Conservation (phyloP, 495 filamentous ascomycete genomes). For the Aspergillus ostianus region DNA sequence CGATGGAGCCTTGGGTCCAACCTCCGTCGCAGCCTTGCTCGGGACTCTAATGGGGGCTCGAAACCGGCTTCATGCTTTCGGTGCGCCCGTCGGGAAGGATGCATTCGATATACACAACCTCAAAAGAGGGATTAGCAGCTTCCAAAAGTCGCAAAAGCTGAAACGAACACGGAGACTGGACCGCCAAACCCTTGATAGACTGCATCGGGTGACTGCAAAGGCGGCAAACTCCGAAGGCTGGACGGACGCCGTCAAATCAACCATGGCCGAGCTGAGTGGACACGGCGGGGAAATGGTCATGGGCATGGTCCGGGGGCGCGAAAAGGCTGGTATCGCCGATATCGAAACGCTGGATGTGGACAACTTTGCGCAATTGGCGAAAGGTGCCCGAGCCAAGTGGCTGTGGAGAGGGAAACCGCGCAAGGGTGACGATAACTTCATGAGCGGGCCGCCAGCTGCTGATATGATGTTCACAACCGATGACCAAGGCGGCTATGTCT, state of each 20-base stretch:
- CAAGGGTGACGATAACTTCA: conserved; percentile 56
- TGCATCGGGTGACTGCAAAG: conserved; percentile 82
- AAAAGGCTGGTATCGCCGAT: conserved; percentile 86
- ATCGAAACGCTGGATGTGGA: conserved; percentile 90
- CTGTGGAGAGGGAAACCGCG: conserved; percentile 88
- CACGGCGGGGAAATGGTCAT: conserved; percentile 93
- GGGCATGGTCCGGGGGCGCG: conserved; percentile 84
- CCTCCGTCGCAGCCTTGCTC: conserved; percentile 83
- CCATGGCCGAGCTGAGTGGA: conserved; percentile 90
- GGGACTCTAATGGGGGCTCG: conserved; percentile 86
- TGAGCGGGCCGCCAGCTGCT: conserved; percentile 49
- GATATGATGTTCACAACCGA: conserved; percentile 68
- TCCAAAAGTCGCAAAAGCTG: conserved; percentile 87
- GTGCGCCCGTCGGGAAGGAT: conserved; percentile 86
- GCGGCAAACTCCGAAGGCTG: conserved; percentile 79
- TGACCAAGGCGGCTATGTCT: conserved; percentile 61
- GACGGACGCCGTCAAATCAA: conserved; percentile 91
- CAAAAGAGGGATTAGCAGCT: conserved; percentile 79
- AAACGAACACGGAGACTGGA: conserved; percentile 75
- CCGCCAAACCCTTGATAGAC: conserved; percentile 72
- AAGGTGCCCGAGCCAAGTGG: conserved; percentile 83
- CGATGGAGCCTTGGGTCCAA: conserved; percentile 88
- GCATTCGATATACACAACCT: conserved; percentile 80
- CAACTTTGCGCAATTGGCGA: conserved; percentile 70
- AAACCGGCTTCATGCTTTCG: conserved; percentile 78